These are phyloP conservation scores for Clarireedia homoeocarpa DNA, from an alignment of 2,329 filamentous ascomycete species.

Conservation along the genomic window DNA sequence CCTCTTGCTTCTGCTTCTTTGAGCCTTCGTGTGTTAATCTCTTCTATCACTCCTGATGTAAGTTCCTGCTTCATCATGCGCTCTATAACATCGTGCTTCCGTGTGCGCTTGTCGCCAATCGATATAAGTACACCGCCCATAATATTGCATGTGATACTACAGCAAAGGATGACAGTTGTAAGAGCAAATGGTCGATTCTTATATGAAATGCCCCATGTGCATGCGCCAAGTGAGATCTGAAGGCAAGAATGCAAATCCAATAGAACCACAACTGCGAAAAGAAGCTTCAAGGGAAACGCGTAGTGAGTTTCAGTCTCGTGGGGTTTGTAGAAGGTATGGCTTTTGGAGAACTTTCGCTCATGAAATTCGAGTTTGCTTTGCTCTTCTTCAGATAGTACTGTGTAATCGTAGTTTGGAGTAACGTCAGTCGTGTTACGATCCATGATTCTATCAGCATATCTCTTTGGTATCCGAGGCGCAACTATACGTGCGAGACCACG, in stretches of 20 bases:
- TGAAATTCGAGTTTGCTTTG: slow-evolving; percentile 66
- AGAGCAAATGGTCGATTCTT: slow-evolving; percentile 59
- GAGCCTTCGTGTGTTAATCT: slow-evolving; percentile 87
- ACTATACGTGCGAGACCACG: slow-evolving; percentile 16
- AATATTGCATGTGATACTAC: slow-evolving; percentile 70
- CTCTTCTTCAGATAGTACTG: slow-evolving; percentile 58
- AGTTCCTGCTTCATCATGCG: slow-evolving; percentile 68
- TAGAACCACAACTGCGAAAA: slow-evolving; percentile 67
- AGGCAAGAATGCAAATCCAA: slow-evolving; percentile 72
- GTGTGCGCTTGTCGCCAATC: slow-evolving; percentile 64
- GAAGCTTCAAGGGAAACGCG: slow-evolving; percentile 66
- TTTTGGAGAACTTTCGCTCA: slow-evolving; percentile 70
- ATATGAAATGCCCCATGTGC: slow-evolving; percentile 73
- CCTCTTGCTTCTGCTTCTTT: slow-evolving; percentile 56
- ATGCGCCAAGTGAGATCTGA: slow-evolving; percentile 70
- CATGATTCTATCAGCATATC: slow-evolving; percentile 15
- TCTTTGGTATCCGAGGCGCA: slow-evolving; percentile 19
- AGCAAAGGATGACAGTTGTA: slow-evolving; percentile 73
- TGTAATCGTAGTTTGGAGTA: slow-evolving; percentile 37
- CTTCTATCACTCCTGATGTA: slow-evolving; percentile 52
- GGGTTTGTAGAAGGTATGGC: slow-evolving; percentile 83
- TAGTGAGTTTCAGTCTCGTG: slow-evolving; percentile 77
- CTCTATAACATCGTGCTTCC: slow-evolving; percentile 79
- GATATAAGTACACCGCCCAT: slow-evolving; percentile 68
- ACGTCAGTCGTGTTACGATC: slow-evolving; percentile 9